Percentiles rank a stretch among this genome's conserved stretches.
These are phyloP conservation scores for Talaromyces wortmannii DNA, from an alignment of 495 filamentous ascomycete genomes.

Conservation along the genomic window DNA sequence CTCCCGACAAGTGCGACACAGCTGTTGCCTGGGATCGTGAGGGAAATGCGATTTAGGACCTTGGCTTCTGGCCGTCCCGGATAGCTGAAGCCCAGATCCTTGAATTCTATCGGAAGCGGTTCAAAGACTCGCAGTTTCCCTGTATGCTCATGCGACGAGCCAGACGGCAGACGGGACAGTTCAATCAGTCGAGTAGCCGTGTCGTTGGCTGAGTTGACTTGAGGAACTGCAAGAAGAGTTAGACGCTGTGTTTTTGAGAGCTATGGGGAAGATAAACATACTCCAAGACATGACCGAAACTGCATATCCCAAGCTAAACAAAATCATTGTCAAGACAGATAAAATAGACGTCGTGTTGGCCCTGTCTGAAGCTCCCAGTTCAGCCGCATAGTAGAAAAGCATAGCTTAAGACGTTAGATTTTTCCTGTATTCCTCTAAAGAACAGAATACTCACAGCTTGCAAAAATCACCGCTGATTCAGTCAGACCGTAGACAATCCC, in stretches of 20 bases:
- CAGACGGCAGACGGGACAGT: slow-evolving; percentile 53
- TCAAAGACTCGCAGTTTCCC: slow-evolving; percentile 35
- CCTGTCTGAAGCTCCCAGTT: slow-evolving; percentile 43
- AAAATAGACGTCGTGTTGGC: slow-evolving; percentile 53
- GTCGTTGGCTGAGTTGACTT: slow-evolving; percentile 65
- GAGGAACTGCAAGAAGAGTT: slow-evolving; percentile 49
- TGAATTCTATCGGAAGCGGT: slow-evolving; percentile 56
- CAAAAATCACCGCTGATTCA: slow-evolving; percentile 62
- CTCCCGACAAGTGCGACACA: slow-evolving; percentile 72
- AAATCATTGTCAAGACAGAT: slow-evolving; percentile 71
- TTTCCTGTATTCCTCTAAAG: not conserved
- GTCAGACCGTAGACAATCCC: slow-evolving; percentile 72
- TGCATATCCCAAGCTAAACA: slow-evolving; percentile 72
- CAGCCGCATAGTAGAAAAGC: slow-evolving; percentile 76
- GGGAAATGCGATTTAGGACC: slow-evolving; percentile 52
- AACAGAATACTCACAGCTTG: slow-evolving; percentile 42
- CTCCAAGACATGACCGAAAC: slow-evolving; percentile 59
- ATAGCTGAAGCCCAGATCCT: slow-evolving; percentile 60
- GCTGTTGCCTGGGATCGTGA: slow-evolving; percentile 51
- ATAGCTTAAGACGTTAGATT: slow-evolving; percentile 41
- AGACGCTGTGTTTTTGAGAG: not conserved
- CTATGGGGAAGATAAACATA: slow-evolving; percentile 15
- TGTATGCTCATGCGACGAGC: slow-evolving; percentile 56
- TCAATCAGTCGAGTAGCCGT: slow-evolving; percentile 69
- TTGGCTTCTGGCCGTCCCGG: slow-evolving; percentile 44